These are phyloP conservation scores for Yamadazyma insecticola DNA, from an alignment of 805 yeast species.

Conservation along the genomic window DNA sequence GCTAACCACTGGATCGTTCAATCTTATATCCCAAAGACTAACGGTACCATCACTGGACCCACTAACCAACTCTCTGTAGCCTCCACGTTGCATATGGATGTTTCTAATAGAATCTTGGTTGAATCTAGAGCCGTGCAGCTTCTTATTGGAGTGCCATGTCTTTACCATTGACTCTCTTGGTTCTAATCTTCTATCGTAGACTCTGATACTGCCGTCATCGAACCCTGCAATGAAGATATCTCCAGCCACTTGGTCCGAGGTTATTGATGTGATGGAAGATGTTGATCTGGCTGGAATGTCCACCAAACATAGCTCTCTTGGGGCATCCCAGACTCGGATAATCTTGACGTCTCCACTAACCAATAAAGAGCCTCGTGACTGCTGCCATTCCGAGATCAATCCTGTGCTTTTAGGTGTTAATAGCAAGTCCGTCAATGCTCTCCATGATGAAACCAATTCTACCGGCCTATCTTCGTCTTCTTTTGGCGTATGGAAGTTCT, in stretches of 20 bases:
- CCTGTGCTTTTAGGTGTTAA: conserved; percentile 81
- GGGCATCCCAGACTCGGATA: conserved; percentile 94
- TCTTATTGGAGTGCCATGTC: conserved; percentile 53
- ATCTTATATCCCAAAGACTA: conserved; percentile 86
- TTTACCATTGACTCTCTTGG: conserved; percentile 82
- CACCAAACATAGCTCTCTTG: conserved; percentile 77
- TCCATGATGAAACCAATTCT: conserved; percentile 81
- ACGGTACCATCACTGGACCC: conserved; percentile 81
- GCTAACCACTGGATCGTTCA: conserved; percentile 61
- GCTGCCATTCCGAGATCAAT: conserved; percentile 93
- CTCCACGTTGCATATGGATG: conserved; percentile 96
- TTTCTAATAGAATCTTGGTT: conserved; percentile 59
- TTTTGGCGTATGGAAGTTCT: conserved; percentile 52
- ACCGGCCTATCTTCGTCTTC: conserved; percentile 29
- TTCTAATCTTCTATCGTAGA: conserved; percentile 85
- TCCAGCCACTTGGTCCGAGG: conserved; percentile 95
- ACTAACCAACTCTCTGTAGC: conserved; percentile 80
- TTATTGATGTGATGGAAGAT: conserved; percentile 79
- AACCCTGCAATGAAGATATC: conserved; percentile 88
- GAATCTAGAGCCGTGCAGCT: conserved; percentile 10
- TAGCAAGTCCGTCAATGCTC: conserved; percentile 83
- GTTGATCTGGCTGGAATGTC: conserved; percentile 92
- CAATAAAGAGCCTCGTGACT: conserved; percentile 81
- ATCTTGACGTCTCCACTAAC: conserved; percentile 95
- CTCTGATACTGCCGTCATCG: conserved; percentile 83